phyloP scores from a whole-genome alignment of 306 rosid species.

The Sphenostylis stenocarpa region DNA sequence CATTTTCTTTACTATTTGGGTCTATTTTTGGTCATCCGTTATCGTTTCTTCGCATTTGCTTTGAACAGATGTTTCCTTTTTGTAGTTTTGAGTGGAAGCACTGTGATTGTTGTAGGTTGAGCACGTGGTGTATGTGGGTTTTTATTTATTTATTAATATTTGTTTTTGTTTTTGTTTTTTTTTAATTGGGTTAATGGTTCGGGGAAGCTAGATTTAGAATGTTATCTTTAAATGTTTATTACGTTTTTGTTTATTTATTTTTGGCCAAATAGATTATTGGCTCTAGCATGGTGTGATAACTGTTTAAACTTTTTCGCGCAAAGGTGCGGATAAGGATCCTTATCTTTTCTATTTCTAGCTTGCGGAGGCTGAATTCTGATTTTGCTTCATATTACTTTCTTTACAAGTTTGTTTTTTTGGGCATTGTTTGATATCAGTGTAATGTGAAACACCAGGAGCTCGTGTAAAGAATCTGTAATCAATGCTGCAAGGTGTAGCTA shows the following conservation, averaged over 20 bases:
- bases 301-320: constrained; percentile 1
- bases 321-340: constrained; percentile 13
- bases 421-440: constrained; percentile 23
- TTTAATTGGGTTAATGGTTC: background rate
- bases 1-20: background rate
- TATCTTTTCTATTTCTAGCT: constrained; percentile 33
- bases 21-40: constrained; percentile 4
- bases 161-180: background rate
- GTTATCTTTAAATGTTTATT: constrained; percentile 28
- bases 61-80: background rate
- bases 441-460: background rate
- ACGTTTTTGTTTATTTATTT: constrained; percentile 1
- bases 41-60: background rate
- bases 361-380: constrained; percentile 17
- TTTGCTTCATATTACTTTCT: constrained; percentile 16
- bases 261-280: background rate
- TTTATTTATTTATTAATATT: background rate
- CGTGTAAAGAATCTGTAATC: constrained; percentile 11
- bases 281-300: constrained; percentile 20
- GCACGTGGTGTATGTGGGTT: constrained; percentile 2
- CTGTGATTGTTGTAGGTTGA: constrained; percentile 24
- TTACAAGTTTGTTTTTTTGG: background rate
- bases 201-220: constrained; percentile 7
- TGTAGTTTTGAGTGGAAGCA: constrained; percentile 21
- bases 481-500: constrained; percentile 25